Conservation (phyloP, 768 basidiomycete species). For the Inosperma sp. region DNA sequence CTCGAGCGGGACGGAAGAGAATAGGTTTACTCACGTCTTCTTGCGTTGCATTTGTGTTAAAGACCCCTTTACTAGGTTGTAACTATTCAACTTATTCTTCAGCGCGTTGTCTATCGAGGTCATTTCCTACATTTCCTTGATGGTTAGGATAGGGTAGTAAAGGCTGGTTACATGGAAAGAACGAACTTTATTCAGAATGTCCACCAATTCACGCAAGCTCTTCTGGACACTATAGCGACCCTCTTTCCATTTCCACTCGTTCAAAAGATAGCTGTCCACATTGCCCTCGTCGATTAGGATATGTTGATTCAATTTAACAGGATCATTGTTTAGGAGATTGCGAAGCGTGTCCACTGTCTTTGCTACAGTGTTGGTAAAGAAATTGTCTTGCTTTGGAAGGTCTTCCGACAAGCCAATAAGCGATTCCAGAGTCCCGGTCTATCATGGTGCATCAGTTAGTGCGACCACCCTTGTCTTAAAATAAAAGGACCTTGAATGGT, state of each 20-base stretch:
- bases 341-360: slow-evolving; percentile 94
- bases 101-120: slow-evolving; percentile 89
- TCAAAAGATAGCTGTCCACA: slow-evolving; percentile 76
- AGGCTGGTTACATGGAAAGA: neutral
- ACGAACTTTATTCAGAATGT: slow-evolving; percentile 77
- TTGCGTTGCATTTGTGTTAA: slow-evolving; percentile 90
- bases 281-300: slow-evolving; percentile 73
- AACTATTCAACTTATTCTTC: slow-evolving; percentile 86
- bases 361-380: slow-evolving; percentile 83
- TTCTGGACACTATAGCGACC: slow-evolving; percentile 84
- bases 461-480: slow-evolving; percentile 11
- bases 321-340: slow-evolving; percentile 85
- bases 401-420: slow-evolving; percentile 88
- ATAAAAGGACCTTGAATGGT: slow-evolving; percentile 72
- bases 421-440: slow-evolving; percentile 93
- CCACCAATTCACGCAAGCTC: slow-evolving; percentile 78
- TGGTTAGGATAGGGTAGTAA: slow-evolving; percentile 7
- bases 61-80: slow-evolving; percentile 91
- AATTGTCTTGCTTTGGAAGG: slow-evolving; percentile 84
- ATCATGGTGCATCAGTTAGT: slow-evolving; percentile 18
- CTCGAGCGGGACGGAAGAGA: neutral
- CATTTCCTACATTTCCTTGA: slow-evolving; percentile 65
- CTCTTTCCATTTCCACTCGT: slow-evolving; percentile 90
- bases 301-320: slow-evolving; percentile 68
- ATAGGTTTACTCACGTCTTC: slow-evolving; percentile 58